Percentiles rank a stretch among this genome's conserved stretches.
phyloP scores from a whole-genome alignment of 176 grass and related monocot species.

The maize (Zea mays) region Zm-B73-REFERENCE-NAM-5.0 NC_050096.1:264624001-264624500 shows the following conservation, averaged over 20 bases:
- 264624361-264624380: conserved; percentile 5
- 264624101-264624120: no score
- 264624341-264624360: neutral
- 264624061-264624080: no score
- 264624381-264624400: conserved; percentile 16
- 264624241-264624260: neutral
- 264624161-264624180: neutral
- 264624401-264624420: neutral
- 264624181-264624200: neutral
- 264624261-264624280: neutral
- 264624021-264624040: no score
- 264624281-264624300: neutral
- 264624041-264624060: no score
- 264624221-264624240: neutral
- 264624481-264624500: no score
- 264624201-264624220: neutral
- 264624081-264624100: no score
- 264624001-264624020: no score
- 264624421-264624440: neutral
- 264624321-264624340: neutral
- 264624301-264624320: neutral
- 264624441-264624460: neutral
- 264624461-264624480: no score
- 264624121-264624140: neutral
- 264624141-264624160: neutral